phyloP scores from a whole-genome alignment of 768 basidiomycete species.

The Nidula microcarpa region DNA sequence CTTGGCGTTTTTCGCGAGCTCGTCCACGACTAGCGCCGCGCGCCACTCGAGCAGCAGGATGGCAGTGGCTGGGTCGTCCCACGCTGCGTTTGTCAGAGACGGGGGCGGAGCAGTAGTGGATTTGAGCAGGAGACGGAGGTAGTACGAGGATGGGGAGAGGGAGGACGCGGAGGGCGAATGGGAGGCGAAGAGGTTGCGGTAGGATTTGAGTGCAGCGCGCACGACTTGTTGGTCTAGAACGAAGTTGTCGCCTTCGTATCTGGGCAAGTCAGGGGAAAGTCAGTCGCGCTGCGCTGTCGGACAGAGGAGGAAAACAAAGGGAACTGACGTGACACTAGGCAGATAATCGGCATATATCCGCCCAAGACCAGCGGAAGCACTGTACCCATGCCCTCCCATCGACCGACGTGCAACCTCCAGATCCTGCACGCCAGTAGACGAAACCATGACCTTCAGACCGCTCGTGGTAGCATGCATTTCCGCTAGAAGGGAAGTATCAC shows the following conservation, averaged over 20 bases:
- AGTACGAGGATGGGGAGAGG: slow-evolving; percentile 48
- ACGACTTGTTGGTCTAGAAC: slow-evolving; percentile 75
- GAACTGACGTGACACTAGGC: slow-evolving; percentile 57
- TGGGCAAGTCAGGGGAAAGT: slow-evolving; percentile 12
- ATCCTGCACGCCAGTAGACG: slow-evolving; percentile 48
- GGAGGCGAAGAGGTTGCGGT: slow-evolving; percentile 28
- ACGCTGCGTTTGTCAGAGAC: slow-evolving; percentile 12
- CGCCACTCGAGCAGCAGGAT: slow-evolving; percentile 60
- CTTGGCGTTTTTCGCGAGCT: slow-evolving; percentile 28
- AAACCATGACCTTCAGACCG: slow-evolving; percentile 62
- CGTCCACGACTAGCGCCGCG: slow-evolving; percentile 56
- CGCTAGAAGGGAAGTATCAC: slow-evolving; percentile 60
- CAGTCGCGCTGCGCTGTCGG: neutral
- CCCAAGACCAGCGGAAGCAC: slow-evolving; percentile 65
- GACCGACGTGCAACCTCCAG: slow-evolving; percentile 65
- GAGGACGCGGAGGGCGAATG: slow-evolving; percentile 16
- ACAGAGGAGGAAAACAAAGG: neutral
- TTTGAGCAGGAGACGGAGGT: slow-evolving; percentile 49
- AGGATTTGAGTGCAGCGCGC: slow-evolving; percentile 65
- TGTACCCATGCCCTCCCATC: slow-evolving; percentile 79
- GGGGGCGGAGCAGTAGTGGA: slow-evolving; percentile 12
- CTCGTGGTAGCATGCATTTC: slow-evolving; percentile 72
- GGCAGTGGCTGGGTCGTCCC: slow-evolving; percentile 33
- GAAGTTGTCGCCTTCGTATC: slow-evolving; percentile 79
- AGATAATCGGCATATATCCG: slow-evolving; percentile 61